Percentiles rank a stretch among this genome's conserved stretches.
Evolutionary conservation across 257 asterid species (phyloP).

Genomic region (Penstemon eatonii): DNA sequence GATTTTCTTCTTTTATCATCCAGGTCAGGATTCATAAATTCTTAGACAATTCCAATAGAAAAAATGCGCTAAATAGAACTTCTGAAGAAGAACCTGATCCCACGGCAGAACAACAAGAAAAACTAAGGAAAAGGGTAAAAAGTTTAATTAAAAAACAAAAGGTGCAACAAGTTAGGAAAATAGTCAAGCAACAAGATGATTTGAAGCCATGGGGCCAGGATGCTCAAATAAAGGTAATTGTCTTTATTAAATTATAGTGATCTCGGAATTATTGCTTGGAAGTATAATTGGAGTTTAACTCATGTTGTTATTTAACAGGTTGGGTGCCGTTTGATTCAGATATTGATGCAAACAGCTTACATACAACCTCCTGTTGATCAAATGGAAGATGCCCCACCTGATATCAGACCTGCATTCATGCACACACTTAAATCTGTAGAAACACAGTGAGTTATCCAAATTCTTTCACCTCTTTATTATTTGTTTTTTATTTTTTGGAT

Average conservation of each 20-base stretch:
- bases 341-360: conserved; percentile 76
- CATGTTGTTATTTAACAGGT: conserved; percentile 50
- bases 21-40: conserved; percentile 86
- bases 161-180: conserved; percentile 59
- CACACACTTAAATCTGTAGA: conserved; percentile 75
- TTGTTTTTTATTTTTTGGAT: conserved; percentile 9
- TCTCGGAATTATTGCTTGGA: conserved; percentile 23
- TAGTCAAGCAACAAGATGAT: conserved; percentile 67
- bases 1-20: conserved; percentile 21
- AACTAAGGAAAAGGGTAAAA: conserved; percentile 64
- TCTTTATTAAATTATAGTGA: conserved; percentile 2
- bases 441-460: conserved; percentile 56
- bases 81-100: conserved; percentile 55
- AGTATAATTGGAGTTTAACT: conserved; percentile 19
- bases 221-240: conserved; percentile 72
- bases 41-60: conserved; percentile 73
- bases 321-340: conserved; percentile 86
- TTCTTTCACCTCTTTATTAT: conserved; percentile 12
- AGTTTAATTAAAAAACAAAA: conserved; percentile 77
- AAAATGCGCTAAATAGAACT: conserved; percentile 59
- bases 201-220: conserved; percentile 87
- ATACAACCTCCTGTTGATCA: conserved; percentile 84
- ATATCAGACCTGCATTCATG: conserved; percentile 88
- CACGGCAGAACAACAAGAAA: conserved; percentile 50
- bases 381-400: conserved; percentile 72